phyloP scores from a whole-genome alignment of 2,329 filamentous ascomycete species.

The Samsoniella hepiali region DNA sequence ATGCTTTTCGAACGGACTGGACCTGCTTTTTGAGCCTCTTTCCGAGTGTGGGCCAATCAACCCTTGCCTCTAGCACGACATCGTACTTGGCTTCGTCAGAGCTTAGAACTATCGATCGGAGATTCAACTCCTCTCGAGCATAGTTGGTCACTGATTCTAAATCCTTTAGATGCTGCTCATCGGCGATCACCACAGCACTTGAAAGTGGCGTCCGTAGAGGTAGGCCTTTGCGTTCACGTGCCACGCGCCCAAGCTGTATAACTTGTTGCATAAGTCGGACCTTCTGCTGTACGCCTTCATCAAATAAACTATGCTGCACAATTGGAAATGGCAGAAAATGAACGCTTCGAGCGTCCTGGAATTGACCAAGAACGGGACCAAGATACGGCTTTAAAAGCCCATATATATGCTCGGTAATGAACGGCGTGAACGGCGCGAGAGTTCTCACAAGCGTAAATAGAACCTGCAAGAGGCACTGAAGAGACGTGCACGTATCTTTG shows the following conservation, averaged over 20 bases:
- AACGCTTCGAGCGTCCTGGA: conserved; percentile 71
- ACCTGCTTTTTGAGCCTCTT: conserved; percentile 93
- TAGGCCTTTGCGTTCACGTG: conserved; percentile 73
- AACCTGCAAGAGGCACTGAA: conserved; percentile 86
- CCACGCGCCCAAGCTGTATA: conserved; percentile 78
- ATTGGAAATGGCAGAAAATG: conserved; percentile 84
- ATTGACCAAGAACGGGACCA: conserved; percentile 57
- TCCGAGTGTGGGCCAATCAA: conserved; percentile 83
- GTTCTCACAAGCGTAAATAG: conserved; percentile 79
- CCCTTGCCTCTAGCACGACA: conserved; percentile 76
- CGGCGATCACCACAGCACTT: conserved; percentile 77
- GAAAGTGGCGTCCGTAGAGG: conserved; percentile 81
- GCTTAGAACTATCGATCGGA: conserved; percentile 75
- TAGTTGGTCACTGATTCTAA: conserved; percentile 76
- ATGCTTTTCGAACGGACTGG: conserved; percentile 77
- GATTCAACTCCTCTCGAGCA: conserved; percentile 79
- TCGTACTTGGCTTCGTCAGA: conserved; percentile 80
- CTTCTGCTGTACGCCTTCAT: conserved; percentile 73
- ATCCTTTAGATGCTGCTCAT: conserved; percentile 71
- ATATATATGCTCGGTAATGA: conserved; percentile 87
- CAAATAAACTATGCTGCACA: conserved; percentile 77
- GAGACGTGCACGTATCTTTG: conserved; percentile 74
- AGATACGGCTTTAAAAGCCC: conserved; percentile 74
- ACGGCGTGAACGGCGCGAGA: conserved; percentile 84
- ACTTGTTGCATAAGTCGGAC: conserved; percentile 85